Conservation (phyloP, 208 protist genomes). For the Porcisia deanei region DNA sequence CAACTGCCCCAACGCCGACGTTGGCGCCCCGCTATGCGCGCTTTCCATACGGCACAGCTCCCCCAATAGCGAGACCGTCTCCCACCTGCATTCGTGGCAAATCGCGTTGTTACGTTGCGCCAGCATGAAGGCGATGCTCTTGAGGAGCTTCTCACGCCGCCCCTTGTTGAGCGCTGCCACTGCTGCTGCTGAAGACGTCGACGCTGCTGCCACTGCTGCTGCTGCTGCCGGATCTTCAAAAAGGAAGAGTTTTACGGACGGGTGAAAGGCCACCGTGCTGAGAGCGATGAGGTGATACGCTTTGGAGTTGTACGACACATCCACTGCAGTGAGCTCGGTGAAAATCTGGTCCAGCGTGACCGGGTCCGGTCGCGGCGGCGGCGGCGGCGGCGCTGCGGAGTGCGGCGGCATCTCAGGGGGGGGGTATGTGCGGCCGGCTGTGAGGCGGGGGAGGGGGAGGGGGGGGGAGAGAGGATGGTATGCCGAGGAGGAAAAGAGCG, state of each 20-base stretch:
- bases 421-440: background rate
- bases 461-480: background rate
- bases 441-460: background rate
- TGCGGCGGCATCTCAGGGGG: background rate
- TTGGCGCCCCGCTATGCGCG: slow-evolving; percentile 24
- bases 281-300: slow-evolving; percentile 82
- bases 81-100: slow-evolving; percentile 75
- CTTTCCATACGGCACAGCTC: slow-evolving; percentile 81
- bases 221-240: slow-evolving; percentile 41
- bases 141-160: slow-evolving; percentile 58
- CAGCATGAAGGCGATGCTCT: slow-evolving; percentile 73
- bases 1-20: slow-evolving; percentile 28
- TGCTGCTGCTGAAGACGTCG: background rate
- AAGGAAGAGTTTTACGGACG: slow-evolving; percentile 80
- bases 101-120: slow-evolving; percentile 72
- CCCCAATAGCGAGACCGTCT: slow-evolving; percentile 75
- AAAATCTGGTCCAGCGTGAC: slow-evolving; percentile 87
- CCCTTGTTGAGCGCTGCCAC: slow-evolving; percentile 22
- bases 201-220: no score
- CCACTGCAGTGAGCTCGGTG: slow-evolving; percentile 42
- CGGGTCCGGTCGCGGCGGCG: slow-evolving; percentile 77
- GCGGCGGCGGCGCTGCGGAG: slow-evolving; percentile 37
- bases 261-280: slow-evolving; percentile 79
- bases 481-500: no score
- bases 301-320: slow-evolving; percentile 45